Conservation (phyloP, 2,329 filamentous ascomycete species). For the Neofusicoccum kwambonambiense region DNA sequence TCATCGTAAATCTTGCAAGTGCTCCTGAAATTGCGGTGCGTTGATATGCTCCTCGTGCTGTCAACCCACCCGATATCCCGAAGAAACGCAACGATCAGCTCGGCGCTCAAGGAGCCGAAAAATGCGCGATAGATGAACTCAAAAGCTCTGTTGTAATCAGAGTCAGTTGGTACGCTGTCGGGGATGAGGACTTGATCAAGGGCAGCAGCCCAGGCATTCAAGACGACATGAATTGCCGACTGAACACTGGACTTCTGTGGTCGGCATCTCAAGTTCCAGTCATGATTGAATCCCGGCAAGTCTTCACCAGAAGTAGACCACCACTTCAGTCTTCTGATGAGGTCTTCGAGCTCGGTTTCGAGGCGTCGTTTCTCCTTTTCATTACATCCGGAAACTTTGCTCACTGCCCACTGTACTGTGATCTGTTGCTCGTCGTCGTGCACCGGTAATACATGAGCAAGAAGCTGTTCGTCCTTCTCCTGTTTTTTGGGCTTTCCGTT, state of each 20-base stretch:
- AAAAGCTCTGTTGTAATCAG: too few relatives aligned
- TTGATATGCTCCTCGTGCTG: neutral
- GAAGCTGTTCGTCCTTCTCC: too few relatives aligned
- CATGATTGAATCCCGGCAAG: too few relatives aligned
- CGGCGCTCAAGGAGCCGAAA: neutral
- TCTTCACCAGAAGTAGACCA: neutral
- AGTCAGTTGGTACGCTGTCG: too few relatives aligned
- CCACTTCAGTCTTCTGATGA: neutral
- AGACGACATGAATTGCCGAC: slow-evolving; percentile 20
- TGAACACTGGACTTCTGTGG: too few relatives aligned
- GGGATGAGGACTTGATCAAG: slow-evolving; percentile 9
- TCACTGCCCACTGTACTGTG: too few relatives aligned
- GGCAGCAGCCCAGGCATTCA: slow-evolving; percentile 23
- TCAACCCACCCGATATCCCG: neutral
- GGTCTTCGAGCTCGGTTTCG: neutral
- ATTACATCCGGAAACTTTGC: too few relatives aligned
- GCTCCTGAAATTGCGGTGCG: neutral
- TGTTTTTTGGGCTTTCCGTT: too few relatives aligned
- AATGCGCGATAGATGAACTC: neutral
- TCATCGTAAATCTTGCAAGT: neutral
- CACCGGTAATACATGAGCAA: too few relatives aligned
- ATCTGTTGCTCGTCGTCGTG: too few relatives aligned
- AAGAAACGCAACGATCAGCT: neutral
- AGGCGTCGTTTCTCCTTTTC: neutral
- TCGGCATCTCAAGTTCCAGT: too few relatives aligned